These are phyloP conservation scores for Cyclocybe aegerita DNA, from an alignment of 768 basidiomycete species.

Conservation along the genomic window DNA sequence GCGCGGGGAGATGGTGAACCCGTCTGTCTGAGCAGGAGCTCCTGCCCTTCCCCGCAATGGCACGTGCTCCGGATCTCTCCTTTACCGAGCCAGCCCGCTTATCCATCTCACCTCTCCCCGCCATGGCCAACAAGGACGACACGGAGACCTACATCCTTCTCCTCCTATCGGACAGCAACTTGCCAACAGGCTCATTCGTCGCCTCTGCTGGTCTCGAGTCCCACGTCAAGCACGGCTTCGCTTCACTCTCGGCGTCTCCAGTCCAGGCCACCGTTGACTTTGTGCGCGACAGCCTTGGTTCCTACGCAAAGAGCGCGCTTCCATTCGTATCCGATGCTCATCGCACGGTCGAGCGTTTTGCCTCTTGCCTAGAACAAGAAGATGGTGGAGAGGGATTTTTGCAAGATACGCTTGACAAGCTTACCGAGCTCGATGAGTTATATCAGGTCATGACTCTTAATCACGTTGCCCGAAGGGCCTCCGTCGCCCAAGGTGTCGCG, in stretches of 20 bases:
- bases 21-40: neutral
- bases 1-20: slow-evolving; percentile 5
- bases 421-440: slow-evolving; percentile 65
- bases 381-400: slow-evolving; percentile 7
- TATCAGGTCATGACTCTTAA: slow-evolving; percentile 90
- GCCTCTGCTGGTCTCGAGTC: slow-evolving; percentile 94
- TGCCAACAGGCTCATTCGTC: slow-evolving; percentile 96
- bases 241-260: slow-evolving; percentile 40
- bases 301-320: slow-evolving; percentile 76
- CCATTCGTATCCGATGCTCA: slow-evolving; percentile 81
- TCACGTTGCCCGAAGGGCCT: slow-evolving; percentile 84
- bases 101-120: no score
- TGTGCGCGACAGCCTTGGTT: slow-evolving; percentile 67
- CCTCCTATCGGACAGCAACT: slow-evolving; percentile 86
- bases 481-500: slow-evolving; percentile 89
- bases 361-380: neutral
- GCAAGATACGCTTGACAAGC: slow-evolving; percentile 33
- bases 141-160: slow-evolving; percentile 59
- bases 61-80: slow-evolving; percentile 1
- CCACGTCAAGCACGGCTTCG: slow-evolving; percentile 82
- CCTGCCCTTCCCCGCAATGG: neutral
- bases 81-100: no score
- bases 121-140: slow-evolving; percentile 44
- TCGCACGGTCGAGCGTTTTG: slow-evolving; percentile 31
- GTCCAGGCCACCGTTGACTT: slow-evolving; percentile 51